These are phyloP conservation scores for Cordia subcordata DNA, from an alignment of 257 asterid genomes.

Conservation along the genomic window DNA sequence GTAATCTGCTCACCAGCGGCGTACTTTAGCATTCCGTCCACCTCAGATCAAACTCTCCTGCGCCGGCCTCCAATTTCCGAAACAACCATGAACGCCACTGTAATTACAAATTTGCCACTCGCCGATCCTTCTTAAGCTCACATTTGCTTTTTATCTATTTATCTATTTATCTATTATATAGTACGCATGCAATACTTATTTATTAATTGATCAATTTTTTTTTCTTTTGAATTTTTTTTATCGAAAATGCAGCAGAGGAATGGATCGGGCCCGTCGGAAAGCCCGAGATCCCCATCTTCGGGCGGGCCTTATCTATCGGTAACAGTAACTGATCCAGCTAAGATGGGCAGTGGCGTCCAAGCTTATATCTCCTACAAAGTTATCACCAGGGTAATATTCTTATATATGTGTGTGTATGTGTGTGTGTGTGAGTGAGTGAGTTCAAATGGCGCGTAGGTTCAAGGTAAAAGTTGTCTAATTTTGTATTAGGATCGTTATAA, in stretches of 20 bases:
- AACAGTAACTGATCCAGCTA: constrained; percentile 96
- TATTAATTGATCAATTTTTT: too few relatives aligned
- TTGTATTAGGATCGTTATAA: too few relatives aligned
- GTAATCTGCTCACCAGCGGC: background rate
- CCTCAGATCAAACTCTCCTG: background rate
- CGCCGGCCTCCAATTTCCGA: background rate
- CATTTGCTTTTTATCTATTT: too few relatives aligned
- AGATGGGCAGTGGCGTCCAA: constrained; percentile 98
- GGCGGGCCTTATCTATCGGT: constrained; percentile 55
- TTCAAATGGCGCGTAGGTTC: too few relatives aligned
- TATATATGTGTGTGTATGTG: too few relatives aligned
- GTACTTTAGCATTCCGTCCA: background rate
- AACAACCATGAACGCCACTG: background rate
- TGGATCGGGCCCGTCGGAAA: constrained; percentile 56
- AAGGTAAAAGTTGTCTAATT: too few relatives aligned
- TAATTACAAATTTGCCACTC: background rate
- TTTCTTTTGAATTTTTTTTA: background rate
- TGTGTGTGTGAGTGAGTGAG: background rate
- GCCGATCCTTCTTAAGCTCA: background rate
- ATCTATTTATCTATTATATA: too few relatives aligned
- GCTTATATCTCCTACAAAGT: constrained; percentile 96
- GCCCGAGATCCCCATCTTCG: constrained; percentile 90
- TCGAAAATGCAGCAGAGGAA: constrained; percentile 48
- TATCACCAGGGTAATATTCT: constrained; percentile 54
- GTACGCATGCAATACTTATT: too few relatives aligned